These are phyloP conservation scores for Epipyxis sp. DNA, from an alignment of 108 stramenopile species.

Conservation along the genomic window DNA sequence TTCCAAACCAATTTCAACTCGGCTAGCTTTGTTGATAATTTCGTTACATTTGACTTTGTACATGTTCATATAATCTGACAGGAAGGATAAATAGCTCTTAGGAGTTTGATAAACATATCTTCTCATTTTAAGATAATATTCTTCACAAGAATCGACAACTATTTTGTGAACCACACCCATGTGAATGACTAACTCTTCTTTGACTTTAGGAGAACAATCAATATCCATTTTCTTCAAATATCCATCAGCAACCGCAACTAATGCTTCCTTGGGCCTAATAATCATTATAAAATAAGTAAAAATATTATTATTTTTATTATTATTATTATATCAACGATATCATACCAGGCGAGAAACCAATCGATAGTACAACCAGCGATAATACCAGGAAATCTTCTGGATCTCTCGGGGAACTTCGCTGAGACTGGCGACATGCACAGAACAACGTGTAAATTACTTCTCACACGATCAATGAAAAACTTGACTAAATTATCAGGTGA, in stretches of 20 bases:
- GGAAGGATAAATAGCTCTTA: conserved; percentile 56
- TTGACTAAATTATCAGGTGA: conserved; percentile 59
- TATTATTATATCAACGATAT: no score
- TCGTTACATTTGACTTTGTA: conserved; percentile 44
- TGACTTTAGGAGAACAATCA: conserved; percentile 46
- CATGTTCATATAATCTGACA: conserved; percentile 48
- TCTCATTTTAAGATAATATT: conserved; percentile 59
- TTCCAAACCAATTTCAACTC: conserved; percentile 56
- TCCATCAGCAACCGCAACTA: conserved; percentile 52
- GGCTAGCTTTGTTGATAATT: conserved; percentile 47
- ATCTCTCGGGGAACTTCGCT: conserved; percentile 59
- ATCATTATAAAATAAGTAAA: no score
- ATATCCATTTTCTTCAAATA: conserved; percentile 33
- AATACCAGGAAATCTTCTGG: conserved; percentile 61
- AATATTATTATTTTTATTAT: no score
- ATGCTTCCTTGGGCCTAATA: conserved; percentile 59
- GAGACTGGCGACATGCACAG: conserved; percentile 64
- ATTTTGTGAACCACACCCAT: conserved; percentile 59
- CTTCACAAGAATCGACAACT: conserved; percentile 55
- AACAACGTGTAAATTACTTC: conserved; percentile 60
- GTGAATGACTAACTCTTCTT: conserved; percentile 48
- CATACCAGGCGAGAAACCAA: conserved; percentile 69
- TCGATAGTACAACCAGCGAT: conserved; percentile 59
- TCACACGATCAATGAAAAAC: conserved; percentile 59
- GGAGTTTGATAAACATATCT: conserved; percentile 65